Evolutionary conservation across 2,329 filamentous ascomycete species (phyloP), one percentile per base, ranked within the genome.

Genomic region (Sporothrix schenckii): DNA sequence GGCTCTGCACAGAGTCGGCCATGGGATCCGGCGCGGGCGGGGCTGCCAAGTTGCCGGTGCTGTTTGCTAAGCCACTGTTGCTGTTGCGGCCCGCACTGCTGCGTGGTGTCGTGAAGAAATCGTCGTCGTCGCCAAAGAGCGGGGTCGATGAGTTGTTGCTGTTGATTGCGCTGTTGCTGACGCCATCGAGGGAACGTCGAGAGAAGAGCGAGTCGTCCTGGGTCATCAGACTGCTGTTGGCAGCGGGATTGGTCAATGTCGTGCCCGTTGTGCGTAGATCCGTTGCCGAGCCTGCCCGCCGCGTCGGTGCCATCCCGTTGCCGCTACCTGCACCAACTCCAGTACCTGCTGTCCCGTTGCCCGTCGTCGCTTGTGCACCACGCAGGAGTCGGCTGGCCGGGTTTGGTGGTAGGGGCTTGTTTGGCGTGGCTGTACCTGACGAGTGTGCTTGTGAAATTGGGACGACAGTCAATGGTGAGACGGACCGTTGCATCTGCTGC

Each of bases 91-190:
- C 39, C 4, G 52, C 24, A 21, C 30, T 41, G 44, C 61, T 19
- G 13, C 44, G 49, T 4, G 70, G 70, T 1, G 52, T 44, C 1
- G 66, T 13, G 16, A 74, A 72, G 9, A 84, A 83, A 54, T 92
- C 88, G 50, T 96, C 93, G 50, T 96, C 93, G 73, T 97, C 93
- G 72, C 94, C 93, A 78, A 97, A 96, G 3, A 97, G 80, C 77
- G 78, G 86, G 2, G 75, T 80, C 0, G 78, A 70, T 2, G 79
- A 74, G 14, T 78, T 77, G 77, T 91, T 68, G 66, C 5, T 66
- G 47, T 58, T 68, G 34, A 53, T 56, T 24, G 34, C 6, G 13
- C 30, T 53, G 39, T 49, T 49, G 11, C 30, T 14, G 41, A 4
- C 49, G 13, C 61, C 89, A 74, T 97, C 93, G 44, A 96, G 79